Conservation (phyloP, 2,329 filamentous ascomycete species). For the Cercospora zeae-maydis region DNA sequence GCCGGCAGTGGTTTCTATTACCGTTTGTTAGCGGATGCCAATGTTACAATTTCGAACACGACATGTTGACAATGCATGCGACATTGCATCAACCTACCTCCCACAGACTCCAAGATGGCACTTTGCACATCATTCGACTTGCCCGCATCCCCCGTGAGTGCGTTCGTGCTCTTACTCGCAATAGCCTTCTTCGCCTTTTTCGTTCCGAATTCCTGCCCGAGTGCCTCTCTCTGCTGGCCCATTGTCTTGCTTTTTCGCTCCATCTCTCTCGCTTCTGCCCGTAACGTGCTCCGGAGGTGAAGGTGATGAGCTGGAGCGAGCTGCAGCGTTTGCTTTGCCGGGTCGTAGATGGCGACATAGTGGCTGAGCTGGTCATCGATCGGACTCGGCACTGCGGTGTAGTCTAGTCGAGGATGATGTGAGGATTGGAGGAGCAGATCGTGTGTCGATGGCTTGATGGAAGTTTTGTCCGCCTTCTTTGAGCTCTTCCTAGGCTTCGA, state of each 20-base stretch:
- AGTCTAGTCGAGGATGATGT: constrained; percentile 58
- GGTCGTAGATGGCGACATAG: constrained; percentile 60
- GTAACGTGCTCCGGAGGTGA: constrained; percentile 51
- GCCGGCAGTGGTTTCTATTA: constrained; percentile 51
- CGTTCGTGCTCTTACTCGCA: constrained; percentile 64
- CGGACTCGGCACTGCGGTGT: constrained; percentile 43
- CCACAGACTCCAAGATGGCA: constrained; percentile 50
- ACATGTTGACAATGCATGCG: background rate
- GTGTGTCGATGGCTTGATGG: constrained; percentile 40
- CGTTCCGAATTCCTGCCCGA: constrained; percentile 77
- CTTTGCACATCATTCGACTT: constrained; percentile 55
- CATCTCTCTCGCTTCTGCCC: constrained; percentile 44
- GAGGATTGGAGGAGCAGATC: constrained; percentile 60
- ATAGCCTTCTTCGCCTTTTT: constrained; percentile 82
- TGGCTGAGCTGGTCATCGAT: constrained; percentile 53
- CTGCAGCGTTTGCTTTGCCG: constrained; percentile 50
- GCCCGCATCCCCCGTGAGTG: constrained; percentile 53
- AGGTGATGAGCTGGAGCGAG: constrained; percentile 54
- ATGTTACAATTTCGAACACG: constrained; percentile 57
- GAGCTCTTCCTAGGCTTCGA: constrained; percentile 33
- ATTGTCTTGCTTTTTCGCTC: constrained; percentile 39
- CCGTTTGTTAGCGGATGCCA: background rate
- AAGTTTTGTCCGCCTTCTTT: constrained; percentile 20
- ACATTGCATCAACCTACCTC: background rate
- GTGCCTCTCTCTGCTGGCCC: constrained; percentile 61